Conservation (phyloP, 148 eudicot species). For the Amaranthus cruentus region DNA sequence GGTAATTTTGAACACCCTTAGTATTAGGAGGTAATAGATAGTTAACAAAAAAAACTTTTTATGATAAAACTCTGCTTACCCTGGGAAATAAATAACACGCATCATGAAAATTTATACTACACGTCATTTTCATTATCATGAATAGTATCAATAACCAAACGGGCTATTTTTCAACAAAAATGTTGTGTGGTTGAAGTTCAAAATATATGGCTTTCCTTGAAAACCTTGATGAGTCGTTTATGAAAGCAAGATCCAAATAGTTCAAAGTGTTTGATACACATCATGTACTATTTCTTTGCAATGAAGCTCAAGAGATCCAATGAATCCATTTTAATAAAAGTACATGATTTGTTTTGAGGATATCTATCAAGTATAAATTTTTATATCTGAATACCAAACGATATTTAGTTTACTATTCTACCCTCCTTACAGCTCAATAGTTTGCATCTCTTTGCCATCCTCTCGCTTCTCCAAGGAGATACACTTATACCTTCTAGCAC, state of each 20-base stretch:
- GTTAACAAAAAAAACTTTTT: too few relatives aligned
- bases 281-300: neutral
- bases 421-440: slow-evolving; percentile 18
- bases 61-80: too few relatives aligned
- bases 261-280: neutral
- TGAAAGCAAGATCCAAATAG: neutral
- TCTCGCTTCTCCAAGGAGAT: slow-evolving; percentile 35
- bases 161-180: too few relatives aligned
- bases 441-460: slow-evolving; percentile 22
- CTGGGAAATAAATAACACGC: too few relatives aligned
- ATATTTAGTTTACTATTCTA: neutral
- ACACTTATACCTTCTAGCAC: slow-evolving; percentile 47
- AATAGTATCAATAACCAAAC: too few relatives aligned
- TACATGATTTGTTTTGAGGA: neutral
- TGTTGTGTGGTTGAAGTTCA: too few relatives aligned
- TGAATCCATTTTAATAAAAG: neutral
- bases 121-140: too few relatives aligned
- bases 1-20: too few relatives aligned
- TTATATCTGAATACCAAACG: slow-evolving; percentile 10
- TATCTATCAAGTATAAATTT: slow-evolving; percentile 1
- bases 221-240: too few relatives aligned
- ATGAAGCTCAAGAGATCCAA: slow-evolving; percentile 15
- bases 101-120: too few relatives aligned
- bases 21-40: too few relatives aligned
- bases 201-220: too few relatives aligned